Conservation (phyloP, 1,284 basidiomycete species). For the Ustilago hordei region DNA sequence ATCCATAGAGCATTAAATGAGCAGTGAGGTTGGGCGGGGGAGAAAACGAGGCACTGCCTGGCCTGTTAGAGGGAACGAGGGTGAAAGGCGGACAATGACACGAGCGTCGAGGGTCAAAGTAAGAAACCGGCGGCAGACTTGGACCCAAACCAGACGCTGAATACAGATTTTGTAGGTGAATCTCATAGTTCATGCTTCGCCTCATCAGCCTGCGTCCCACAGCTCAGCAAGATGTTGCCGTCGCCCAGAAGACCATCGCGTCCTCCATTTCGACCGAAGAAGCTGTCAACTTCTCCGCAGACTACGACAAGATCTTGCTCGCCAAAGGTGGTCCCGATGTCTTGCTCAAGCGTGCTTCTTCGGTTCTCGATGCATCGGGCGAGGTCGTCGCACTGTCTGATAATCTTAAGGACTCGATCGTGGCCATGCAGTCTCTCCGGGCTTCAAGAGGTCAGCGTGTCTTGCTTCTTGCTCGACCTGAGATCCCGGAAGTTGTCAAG, state of each 20-base stretch:
- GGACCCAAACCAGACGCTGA: neutral
- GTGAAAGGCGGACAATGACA: neutral
- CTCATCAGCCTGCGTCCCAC: constrained; percentile 24
- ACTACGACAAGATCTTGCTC: constrained; percentile 38
- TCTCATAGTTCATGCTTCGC: constrained; percentile 74
- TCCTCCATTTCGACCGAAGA: constrained; percentile 62
- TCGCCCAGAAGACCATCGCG: neutral
- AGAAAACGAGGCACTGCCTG: neutral
- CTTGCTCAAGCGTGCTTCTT: constrained; percentile 69
- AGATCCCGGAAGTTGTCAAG: constrained; percentile 74
- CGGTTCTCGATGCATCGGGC: constrained; percentile 62
- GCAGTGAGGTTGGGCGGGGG: neutral
- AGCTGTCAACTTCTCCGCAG: constrained; percentile 61
- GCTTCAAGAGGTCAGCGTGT: constrained; percentile 76
- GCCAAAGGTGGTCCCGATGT: constrained; percentile 62
- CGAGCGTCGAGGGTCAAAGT: constrained; percentile 7
- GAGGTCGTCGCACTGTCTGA: constrained; percentile 31
- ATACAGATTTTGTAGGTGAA: neutral
- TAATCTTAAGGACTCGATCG: constrained; percentile 13
- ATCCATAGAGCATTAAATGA: neutral
- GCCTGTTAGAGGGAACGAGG: neutral
- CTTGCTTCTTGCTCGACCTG: constrained; percentile 73
- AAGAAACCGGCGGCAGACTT: constrained; percentile 6
- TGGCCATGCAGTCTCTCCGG: constrained; percentile 69
- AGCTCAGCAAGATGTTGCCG: neutral